These are phyloP conservation scores for Thozetella sp. DNA, from an alignment of 495 filamentous ascomycete genomes.

Conservation along the genomic window DNA sequence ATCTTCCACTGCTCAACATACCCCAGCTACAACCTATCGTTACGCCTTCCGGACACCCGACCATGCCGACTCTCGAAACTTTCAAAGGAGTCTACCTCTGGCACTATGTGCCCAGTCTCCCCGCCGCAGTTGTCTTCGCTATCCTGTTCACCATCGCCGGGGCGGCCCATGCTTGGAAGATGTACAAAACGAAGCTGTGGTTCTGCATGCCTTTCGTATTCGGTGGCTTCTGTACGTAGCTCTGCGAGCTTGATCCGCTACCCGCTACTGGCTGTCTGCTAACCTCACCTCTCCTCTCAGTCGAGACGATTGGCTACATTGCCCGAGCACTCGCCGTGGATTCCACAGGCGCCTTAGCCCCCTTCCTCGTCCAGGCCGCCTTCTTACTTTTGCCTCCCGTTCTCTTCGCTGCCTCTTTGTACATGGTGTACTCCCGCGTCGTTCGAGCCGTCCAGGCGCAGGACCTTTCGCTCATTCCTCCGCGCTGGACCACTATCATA, in stretches of 20 bases:
- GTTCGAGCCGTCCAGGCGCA: slow-evolving; percentile 26
- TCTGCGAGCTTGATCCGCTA: not conserved
- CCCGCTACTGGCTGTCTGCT: not conserved
- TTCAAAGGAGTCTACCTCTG: slow-evolving; percentile 33
- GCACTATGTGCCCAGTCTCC: slow-evolving; percentile 28
- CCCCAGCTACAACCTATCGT: no score
- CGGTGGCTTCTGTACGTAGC: slow-evolving; percentile 43
- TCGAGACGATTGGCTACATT: slow-evolving; percentile 48
- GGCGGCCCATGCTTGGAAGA: slow-evolving; percentile 19
- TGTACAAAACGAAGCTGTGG: slow-evolving; percentile 27
- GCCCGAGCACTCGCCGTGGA: slow-evolving; percentile 23
- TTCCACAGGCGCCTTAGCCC: slow-evolving; percentile 16
- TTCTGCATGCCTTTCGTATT: slow-evolving; percentile 58
- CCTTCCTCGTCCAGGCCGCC: slow-evolving; percentile 8
- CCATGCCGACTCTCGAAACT: slow-evolving; percentile 12
- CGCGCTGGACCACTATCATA: slow-evolving; percentile 41
- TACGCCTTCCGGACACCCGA: no score
- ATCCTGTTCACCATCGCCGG: slow-evolving; percentile 14
- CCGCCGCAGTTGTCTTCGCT: slow-evolving; percentile 19
- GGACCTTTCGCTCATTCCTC: slow-evolving; percentile 28
- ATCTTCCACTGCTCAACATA: not conserved
- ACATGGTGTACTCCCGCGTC: slow-evolving; percentile 49
- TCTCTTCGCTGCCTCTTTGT: slow-evolving; percentile 46
- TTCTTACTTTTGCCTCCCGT: slow-evolving; percentile 7
- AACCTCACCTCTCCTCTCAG: slow-evolving; percentile 18